Percentiles rank a stretch among this genome's conserved stretches.
Conservation (phyloP, 2,329 filamentous ascomycete genomes). For the Cryphonectria radicalis region DNA sequence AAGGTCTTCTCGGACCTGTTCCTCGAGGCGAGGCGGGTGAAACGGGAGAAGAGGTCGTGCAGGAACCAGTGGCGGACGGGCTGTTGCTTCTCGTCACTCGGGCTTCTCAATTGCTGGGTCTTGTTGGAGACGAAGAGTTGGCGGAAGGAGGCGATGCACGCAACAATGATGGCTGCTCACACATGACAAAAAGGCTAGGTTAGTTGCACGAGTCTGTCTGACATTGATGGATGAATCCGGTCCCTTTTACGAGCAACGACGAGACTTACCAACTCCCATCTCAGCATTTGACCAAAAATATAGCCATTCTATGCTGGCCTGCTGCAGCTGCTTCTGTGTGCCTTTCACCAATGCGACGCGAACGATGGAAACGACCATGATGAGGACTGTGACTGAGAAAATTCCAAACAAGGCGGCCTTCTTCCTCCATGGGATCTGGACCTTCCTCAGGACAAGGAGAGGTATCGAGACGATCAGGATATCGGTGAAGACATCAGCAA, state of each 20-base stretch:
- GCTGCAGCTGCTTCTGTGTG: slow-evolving; percentile 1
- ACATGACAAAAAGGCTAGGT: neutral
- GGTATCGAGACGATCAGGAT: slow-evolving; percentile 6
- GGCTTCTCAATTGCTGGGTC: neutral
- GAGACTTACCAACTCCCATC: neutral
- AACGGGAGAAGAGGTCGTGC: neutral
- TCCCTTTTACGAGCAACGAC: neutral
- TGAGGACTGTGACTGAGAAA: neutral
- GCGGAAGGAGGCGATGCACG: slow-evolving; percentile 4
- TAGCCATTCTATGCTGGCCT: slow-evolving; percentile 1
- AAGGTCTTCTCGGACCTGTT: neutral
- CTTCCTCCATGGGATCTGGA: slow-evolving; percentile 5
- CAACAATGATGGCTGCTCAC: neutral
- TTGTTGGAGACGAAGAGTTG: neutral
- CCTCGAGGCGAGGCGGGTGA: slow-evolving; percentile 1
- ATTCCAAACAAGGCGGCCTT: slow-evolving; percentile 2
- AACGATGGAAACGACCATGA: too few species aligned
- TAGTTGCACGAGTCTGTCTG: neutral
- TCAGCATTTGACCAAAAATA: slow-evolving; percentile 1
- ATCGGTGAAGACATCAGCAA: slow-evolving; percentile 5
- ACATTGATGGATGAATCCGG: neutral
- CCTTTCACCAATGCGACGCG: slow-evolving; percentile 1
- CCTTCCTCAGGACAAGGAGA: neutral
- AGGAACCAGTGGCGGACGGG: neutral
- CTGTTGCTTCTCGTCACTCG: neutral